Percentiles rank a stretch among this genome's conserved stretches.
These are phyloP conservation scores for Euphorbia schlechtendalii DNA, from an alignment of 441 rosid species.

Conservation along the genomic window DNA sequence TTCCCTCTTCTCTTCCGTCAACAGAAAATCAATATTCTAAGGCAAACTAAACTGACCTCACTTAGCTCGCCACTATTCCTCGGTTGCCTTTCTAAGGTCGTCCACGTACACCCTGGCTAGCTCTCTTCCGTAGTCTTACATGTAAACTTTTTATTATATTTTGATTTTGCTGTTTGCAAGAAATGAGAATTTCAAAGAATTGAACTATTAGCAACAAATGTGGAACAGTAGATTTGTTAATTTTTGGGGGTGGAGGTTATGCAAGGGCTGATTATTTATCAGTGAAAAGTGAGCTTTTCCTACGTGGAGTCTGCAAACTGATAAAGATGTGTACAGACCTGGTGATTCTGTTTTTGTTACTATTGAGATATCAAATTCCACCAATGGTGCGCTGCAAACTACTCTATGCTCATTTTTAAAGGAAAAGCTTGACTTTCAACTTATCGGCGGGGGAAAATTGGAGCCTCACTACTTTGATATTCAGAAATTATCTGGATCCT, in stretches of 20 bases:
- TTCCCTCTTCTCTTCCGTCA: not conserved
- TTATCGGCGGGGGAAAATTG: no score
- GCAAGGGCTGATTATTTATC: constrained; percentile 29
- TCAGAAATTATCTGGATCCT: no score
- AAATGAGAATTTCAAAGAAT: not conserved
- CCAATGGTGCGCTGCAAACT: no score
- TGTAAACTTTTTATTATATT: not conserved
- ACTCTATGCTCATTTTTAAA: no score
- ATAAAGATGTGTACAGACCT: constrained; percentile 80
- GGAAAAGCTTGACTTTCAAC: no score
- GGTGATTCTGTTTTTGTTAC: constrained; percentile 66
- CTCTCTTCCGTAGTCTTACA: not conserved
- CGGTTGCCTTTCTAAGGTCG: not conserved
- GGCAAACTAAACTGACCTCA: not conserved
- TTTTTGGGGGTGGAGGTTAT: constrained; percentile 46
- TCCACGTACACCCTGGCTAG: not conserved
- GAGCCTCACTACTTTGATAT: no score
- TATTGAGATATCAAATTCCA: no score
- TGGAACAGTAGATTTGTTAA: constrained; percentile 39
- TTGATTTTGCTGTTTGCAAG: not conserved
- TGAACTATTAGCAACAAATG: constrained; percentile 24
- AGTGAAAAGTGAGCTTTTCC: constrained; percentile 35
- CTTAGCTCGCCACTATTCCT: not conserved
- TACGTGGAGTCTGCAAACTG: constrained; percentile 47
- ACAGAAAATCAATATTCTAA: not conserved